Evolutionary conservation across 2,329 filamentous ascomycete species (phyloP).

Genomic region (Phaeosphaeriaceae sp.): DNA sequence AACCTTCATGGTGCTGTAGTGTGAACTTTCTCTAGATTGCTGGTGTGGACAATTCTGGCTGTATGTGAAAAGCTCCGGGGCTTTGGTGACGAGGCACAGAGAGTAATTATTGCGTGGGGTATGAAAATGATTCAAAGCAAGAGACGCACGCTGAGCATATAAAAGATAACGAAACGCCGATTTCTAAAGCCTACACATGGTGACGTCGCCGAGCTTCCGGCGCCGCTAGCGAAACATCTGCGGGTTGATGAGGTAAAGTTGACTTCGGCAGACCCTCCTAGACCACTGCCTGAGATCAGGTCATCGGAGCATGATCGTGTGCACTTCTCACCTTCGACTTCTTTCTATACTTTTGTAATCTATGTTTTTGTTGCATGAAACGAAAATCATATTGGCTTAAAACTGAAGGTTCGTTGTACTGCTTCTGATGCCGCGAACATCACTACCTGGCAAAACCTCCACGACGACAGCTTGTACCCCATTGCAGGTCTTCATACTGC

Average conservation of each 20-base stretch:
- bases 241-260: conserved; percentile 31
- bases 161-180: conserved; percentile 33
- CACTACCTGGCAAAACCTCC: background rate
- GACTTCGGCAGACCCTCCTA: conserved; percentile 33
- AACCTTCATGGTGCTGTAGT: conserved; percentile 77
- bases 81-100: background rate
- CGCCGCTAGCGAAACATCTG: conserved; percentile 25
- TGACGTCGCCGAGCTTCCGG: conserved; percentile 49
- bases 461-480: background rate
- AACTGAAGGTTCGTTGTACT: background rate
- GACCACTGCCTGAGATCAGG: conserved; percentile 9
- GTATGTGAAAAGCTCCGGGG: background rate
- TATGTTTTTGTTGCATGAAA: background rate
- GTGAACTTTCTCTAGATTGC: conserved; percentile 6
- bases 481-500: background rate
- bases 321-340: conserved; percentile 1
- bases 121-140: background rate
- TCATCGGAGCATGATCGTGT: conserved; percentile 14
- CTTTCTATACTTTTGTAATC: background rate
- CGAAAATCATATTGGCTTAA: background rate
- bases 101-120: background rate
- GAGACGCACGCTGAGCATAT: conserved; percentile 25
- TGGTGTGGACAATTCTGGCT: background rate
- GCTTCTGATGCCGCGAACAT: background rate
- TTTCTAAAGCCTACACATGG: conserved; percentile 34